Base-by-base conservation (phyloP, 2,329 filamentous ascomycete species). In the Coniella vitis region DNA sequence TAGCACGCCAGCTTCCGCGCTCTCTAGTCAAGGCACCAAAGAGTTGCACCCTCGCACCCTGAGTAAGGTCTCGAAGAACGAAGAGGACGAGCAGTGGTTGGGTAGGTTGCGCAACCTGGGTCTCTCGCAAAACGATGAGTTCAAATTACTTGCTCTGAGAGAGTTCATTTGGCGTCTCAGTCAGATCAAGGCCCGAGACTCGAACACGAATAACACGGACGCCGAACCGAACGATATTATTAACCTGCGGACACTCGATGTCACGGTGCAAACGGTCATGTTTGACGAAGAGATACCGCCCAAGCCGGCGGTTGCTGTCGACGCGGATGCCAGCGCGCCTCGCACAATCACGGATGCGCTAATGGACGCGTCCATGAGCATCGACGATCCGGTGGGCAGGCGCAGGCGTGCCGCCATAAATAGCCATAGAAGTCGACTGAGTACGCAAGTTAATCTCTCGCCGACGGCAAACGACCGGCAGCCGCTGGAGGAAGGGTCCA, bases 51-150 rank as follows among this genome's bases (percentile, higher is more conserved):
- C 70, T 42, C 78, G 76, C 57, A 72, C 80, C 9, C 67, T 93
- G 22, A 76, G 73, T 54, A 81, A 79, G 56, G 69, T 86, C 3
- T 69, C 78, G 1, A 90, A 83, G 61, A 95, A 90, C 56, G 90
- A 95, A 8, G 91, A 97, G 63, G 93, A 98, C 61, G 90, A 96
- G 54, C 81, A 90, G 57, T 97, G 93, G 90, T 71, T 98, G n/a
- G 74, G 79, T 13, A 86, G 89, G 55, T 69, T 98, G 41, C 81
- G 87, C 44, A 95, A 88, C 55, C 80, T 95, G 37, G 93, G 93
- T 0, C 81, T 98, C 71, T 72, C 75, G 1, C 61, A 74, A 1
- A 90, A 96, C 38, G 91, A 98, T 57, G 93, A 98, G 56, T 80
- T 86, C 61, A 97, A 98, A 64, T 70, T 98, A 2, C 71, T 97